Evolutionary conservation across 2,329 filamentous ascomycete species (phyloP).

Genomic region (Epichloe hybrida): DNA sequence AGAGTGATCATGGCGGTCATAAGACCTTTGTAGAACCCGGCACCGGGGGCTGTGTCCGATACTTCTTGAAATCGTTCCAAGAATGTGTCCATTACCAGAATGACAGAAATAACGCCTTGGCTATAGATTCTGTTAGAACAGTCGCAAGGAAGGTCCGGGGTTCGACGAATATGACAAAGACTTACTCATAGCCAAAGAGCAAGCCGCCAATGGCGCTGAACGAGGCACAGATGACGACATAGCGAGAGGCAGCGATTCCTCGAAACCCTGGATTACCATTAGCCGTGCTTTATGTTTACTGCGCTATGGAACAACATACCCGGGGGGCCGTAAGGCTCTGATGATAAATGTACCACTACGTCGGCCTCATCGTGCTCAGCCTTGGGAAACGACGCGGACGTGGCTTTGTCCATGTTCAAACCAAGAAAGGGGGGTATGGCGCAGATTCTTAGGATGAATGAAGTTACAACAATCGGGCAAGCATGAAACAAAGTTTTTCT

Average conservation of each 20-base stretch:
- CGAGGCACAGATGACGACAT: slow-evolving; percentile 19
- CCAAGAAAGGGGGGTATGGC: too few relatives aligned
- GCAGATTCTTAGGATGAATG: too few relatives aligned
- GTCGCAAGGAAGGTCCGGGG: neutral
- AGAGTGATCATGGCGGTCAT: slow-evolving; percentile 36
- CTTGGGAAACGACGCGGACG: slow-evolving; percentile 5
- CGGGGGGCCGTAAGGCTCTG: slow-evolving; percentile 13
- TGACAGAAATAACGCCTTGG: slow-evolving; percentile 28
- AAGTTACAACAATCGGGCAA: neutral
- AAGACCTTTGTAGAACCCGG: slow-evolving; percentile 26
- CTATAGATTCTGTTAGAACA: slow-evolving; percentile 1
- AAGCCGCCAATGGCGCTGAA: slow-evolving; percentile 25
- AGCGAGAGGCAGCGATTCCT: slow-evolving; percentile 18
- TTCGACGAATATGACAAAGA: neutral
- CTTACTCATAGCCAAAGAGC: slow-evolving; percentile 22
- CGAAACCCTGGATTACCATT: slow-evolving; percentile 12
- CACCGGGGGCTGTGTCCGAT: slow-evolving; percentile 20
- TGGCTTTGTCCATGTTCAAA: slow-evolving; percentile 4
- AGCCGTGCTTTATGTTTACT: neutral
- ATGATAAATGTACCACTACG: slow-evolving; percentile 6
- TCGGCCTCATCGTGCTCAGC: slow-evolving; percentile 12
- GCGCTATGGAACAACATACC: slow-evolving; percentile 4
- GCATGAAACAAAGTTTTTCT: neutral
- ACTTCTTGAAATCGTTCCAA: slow-evolving; percentile 19
- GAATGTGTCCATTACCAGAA: slow-evolving; percentile 23